These are phyloP conservation scores for Malus hybrid DNA, from an alignment of 331 rosid species.

Conservation along the genomic window DNA sequence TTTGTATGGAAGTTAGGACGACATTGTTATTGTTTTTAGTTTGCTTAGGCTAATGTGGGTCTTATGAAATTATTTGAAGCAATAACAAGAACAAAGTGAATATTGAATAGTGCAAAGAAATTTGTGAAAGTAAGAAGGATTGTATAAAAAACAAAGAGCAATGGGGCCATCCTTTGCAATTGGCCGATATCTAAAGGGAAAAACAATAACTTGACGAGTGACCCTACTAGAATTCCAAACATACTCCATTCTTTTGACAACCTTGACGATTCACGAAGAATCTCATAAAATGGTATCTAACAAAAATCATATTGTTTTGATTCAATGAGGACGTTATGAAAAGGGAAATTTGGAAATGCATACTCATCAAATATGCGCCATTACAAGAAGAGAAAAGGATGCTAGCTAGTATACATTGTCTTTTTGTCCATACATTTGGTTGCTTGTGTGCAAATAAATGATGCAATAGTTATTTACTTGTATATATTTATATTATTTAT, in stretches of 20 bases:
- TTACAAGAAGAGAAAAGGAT: background rate
- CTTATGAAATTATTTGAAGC: conserved; percentile 54
- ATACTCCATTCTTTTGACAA: conserved; percentile 22
- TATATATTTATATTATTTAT: too few species aligned
- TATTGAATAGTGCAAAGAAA: conserved; percentile 44
- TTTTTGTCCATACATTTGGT: background rate
- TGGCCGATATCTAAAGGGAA: conserved; percentile 30
- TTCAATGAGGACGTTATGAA: conserved; percentile 47
- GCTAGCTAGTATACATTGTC: background rate
- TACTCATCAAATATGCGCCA: conserved; percentile 14
- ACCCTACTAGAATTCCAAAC: conserved; percentile 26
- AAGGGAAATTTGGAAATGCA: conserved; percentile 22
- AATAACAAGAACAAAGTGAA: conserved; percentile 25
- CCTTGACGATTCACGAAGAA: conserved; percentile 34
- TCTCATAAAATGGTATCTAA: conserved; percentile 41
- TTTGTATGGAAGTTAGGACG: conserved; percentile 33
- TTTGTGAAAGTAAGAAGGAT: conserved; percentile 21
- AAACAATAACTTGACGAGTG: conserved; percentile 9
- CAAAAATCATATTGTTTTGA: conserved; percentile 25
- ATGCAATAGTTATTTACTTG: background rate
- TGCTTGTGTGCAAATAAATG: background rate
- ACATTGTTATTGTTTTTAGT: conserved; percentile 22
- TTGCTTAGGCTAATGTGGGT: conserved; percentile 54
- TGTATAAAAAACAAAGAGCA: conserved; percentile 29
- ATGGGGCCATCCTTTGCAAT: conserved; percentile 36